Base-by-base conservation (phyloP, 148 eudicot genomes). In the Spergularia marina region DNA sequence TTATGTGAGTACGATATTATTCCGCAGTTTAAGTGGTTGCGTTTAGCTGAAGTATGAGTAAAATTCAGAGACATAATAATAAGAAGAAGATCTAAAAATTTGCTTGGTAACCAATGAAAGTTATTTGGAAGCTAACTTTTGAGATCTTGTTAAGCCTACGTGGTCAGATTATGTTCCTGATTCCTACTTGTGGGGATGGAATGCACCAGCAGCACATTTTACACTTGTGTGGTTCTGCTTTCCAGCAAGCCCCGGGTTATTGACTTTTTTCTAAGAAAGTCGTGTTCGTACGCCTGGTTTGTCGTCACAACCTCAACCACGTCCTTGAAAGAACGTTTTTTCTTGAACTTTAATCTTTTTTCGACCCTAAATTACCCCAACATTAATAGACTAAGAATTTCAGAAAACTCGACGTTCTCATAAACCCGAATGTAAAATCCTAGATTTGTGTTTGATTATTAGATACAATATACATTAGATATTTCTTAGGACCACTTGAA, bases 41-140 rank as follows among this genome's bases (percentile, higher is more conserved):
- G 52, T 71, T 54, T 71, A 11, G 74, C 52, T 17, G 23, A 49
- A 6, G 6, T 12, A 30, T 21, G 65, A 25, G 41, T 11, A 60
- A 73, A 59, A 59, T 5, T 47, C 40, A 51, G 66, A 13, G 67
- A 63, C 65, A 73, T 18, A 44, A 41, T 54, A 44, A 60, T 21
- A 59, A 39, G 36, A 40, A 73, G 17, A 59, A 73, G 69, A 74
- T 61, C 36, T 34, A 12, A 20, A 9, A 56, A 41, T 30, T 51
- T 65, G 61, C 14, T 75, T 75, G 64, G 72, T 61, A 36, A 56
- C 64, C 78, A 75, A 66, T 75, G 78, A 75, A 20, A n/a, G 18
- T 65, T 6, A 13, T 12, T 18, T 53, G 71, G 53, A 65, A 65
- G 60, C 69, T 16, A 60, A 53, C 23, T 2, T 53, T 13, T 34